Base-by-base conservation (phyloP, 495 filamentous ascomycete genomes). In the Podospora anserina region DNA sequence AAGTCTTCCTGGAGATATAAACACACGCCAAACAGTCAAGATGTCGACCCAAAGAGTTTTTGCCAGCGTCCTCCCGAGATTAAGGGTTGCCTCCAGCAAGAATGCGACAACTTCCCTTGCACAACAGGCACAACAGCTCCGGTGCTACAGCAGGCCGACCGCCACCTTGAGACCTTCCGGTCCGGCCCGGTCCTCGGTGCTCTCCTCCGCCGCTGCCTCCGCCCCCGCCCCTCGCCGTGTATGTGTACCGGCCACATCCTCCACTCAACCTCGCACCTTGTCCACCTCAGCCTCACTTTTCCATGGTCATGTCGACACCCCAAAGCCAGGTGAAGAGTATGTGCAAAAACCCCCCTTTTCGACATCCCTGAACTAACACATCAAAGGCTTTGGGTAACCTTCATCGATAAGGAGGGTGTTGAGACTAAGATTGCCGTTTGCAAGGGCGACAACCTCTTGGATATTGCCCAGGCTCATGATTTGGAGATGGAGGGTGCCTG, bases 401-500 rank as follows among this genome's bases (percentile, higher is more conserved):
- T 98, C 77, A 87, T 99, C 72, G 93, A 97, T 79, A 98, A 98
- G 78, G 93, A 98, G n/a, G 88, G 88, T 26, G 81, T 84, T 3
- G 83, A 87, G 73, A 85, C 91, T 75, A 90, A 88, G 59, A 85
- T 97, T 73, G 88, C 91, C 71, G 93, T 97, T 13, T 81, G 88
- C 4, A 87, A 89, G 74, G 96, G 95, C 34, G 92, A 97, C 77
- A 98, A 99, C 76, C 79, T 99, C 62, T 82, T 99, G 44, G 93
- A 97, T 72, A 95, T 99, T 71, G 95, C 95, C 19, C 94, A 97
- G 79, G 91, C 89, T 44, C 87, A 98, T 79, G 95, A 98, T 74
- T 79, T 99, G 13, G 95, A 99, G 79, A 97, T 99, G 94, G 95
- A 99, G 83, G 95, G 94, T 61, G 95, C 95, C 9, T 99, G 95